Evolutionary conservation across 2,329 filamentous ascomycete species (phyloP).

Genomic region (Rutstroemia sp.): DNA sequence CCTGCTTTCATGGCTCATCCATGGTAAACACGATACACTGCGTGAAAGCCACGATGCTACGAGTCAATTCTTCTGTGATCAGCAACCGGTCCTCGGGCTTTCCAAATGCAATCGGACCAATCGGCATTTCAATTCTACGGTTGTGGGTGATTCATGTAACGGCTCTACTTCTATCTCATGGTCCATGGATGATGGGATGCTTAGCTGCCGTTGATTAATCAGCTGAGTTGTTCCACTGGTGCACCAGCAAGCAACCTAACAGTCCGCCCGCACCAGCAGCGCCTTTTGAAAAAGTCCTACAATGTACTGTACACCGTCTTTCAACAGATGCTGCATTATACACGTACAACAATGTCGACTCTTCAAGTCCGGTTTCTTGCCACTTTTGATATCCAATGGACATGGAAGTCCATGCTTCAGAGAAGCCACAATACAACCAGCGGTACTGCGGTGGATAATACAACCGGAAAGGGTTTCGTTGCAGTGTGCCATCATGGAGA

Average conservation of each 20-base stretch:
- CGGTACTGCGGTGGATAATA: conserved; percentile 4
- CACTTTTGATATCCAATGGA: neutral
- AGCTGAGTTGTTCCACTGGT: conserved; percentile 3
- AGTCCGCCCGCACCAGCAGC: too few species aligned
- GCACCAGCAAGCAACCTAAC: neutral
- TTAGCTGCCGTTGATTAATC: conserved; percentile 7
- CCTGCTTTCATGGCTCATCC: neutral
- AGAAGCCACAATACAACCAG: neutral
- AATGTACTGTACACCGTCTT: conserved; percentile 6
- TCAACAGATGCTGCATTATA: neutral
- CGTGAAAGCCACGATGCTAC: conserved; percentile 9
- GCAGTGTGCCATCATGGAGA: neutral
- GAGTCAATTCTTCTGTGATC: neutral
- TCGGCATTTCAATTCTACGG: neutral
- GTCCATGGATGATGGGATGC: neutral
- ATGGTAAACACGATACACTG: conserved; percentile 7
- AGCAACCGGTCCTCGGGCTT: conserved; percentile 3
- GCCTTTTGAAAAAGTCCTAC: neutral
- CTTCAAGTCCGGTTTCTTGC: neutral
- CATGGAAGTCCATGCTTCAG: neutral
- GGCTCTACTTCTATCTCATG: neutral
- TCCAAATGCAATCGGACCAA: neutral
- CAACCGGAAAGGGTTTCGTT: neutral
- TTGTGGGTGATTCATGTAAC: conserved; percentile 1
- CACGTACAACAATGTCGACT: neutral